Conservation (phyloP, 1,139 yeast species). For the Trichomonascaceae sp. region DNA sequence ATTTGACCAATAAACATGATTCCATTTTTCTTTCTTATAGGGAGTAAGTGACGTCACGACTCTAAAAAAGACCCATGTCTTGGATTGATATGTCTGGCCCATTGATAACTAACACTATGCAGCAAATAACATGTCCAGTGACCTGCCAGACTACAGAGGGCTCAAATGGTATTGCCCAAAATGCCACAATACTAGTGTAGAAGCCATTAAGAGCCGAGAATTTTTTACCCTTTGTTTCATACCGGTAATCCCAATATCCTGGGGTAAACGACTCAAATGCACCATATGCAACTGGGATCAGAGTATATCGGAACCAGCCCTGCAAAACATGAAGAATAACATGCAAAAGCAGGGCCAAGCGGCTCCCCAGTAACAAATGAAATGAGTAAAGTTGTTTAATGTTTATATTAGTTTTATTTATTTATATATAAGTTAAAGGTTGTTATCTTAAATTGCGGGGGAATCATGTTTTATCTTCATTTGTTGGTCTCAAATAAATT, state of each 20-base stretch:
- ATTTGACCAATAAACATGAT: constrained; percentile 9
- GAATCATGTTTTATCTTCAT: background rate
- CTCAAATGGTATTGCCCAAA: constrained; percentile 30
- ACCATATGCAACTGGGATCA: constrained; percentile 43
- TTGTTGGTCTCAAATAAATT: background rate
- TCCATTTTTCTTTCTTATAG: constrained; percentile 27
- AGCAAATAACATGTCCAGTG: constrained; percentile 25
- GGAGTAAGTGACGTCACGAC: constrained; percentile 25
- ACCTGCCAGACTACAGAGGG: constrained; percentile 24
- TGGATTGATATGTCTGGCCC: too few relatives aligned
- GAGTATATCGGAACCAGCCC: constrained; percentile 33
- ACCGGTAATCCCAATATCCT: constrained; percentile 42
- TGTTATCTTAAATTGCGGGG: background rate
- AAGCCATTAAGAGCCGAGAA: constrained; percentile 35
- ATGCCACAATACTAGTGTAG: constrained; percentile 39
- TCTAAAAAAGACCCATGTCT: too few relatives aligned
- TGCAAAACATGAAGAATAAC: constrained; percentile 32
- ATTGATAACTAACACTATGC: background rate
- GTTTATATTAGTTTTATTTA: background rate
- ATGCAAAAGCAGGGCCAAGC: constrained; percentile 2
- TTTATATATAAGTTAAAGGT: background rate
- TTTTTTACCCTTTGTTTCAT: constrained; percentile 43
- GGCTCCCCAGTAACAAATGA: background rate
- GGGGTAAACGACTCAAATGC: constrained; percentile 42
- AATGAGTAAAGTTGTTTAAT: background rate